A percentile compares a stretch with the other conserved stretches of the same genome.
Conservation (phyloP, 2,329 filamentous ascomycete genomes). For the Ramularia endophylla region DNA sequence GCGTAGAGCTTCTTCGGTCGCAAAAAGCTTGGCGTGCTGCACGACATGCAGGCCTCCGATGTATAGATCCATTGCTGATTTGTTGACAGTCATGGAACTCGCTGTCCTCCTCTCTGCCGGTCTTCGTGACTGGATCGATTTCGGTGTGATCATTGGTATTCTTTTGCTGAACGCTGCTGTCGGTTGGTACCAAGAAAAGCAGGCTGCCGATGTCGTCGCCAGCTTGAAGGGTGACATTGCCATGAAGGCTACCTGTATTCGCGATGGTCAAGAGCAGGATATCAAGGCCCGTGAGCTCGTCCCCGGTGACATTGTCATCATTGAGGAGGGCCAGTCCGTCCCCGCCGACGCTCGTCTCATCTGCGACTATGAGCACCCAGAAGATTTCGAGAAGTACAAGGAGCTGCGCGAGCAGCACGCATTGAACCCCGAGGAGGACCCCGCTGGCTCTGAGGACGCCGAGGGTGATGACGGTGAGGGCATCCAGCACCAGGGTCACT, state of each 20-base stretch:
- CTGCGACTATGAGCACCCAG: conserved; percentile 63
- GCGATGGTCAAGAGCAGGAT: conserved; percentile 60
- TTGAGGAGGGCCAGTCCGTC: conserved; percentile 67
- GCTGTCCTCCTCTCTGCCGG: conserved; percentile 67
- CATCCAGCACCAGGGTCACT: conserved; percentile 56
- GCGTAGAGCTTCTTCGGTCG: conserved; percentile 19
- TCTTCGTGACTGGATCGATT: conserved; percentile 70
- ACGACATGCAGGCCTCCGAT: conserved; percentile 5
- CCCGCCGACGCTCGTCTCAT: conserved; percentile 66
- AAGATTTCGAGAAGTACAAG: conserved; percentile 62
- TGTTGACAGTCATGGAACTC: conserved; percentile 62
- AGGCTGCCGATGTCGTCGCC: conserved; percentile 70
- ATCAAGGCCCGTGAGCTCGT: conserved; percentile 70
- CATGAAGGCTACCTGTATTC: conserved; percentile 64
- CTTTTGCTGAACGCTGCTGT: conserved; percentile 68
- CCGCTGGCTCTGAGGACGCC: conserved; percentile 55
- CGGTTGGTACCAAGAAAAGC: conserved; percentile 78
- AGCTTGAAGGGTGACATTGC: conserved; percentile 72
- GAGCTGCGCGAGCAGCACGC: conserved; percentile 52
- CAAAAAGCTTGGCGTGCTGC: conserved; percentile 20
- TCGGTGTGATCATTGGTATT: conserved; percentile 73
- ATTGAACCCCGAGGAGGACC: conserved; percentile 52
- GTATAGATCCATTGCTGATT: conserved; percentile 16
- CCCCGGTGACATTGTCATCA: conserved; percentile 67
- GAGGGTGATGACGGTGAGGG: conserved; percentile 54